Percentiles rank a stretch among this genome's conserved stretches.
phyloP scores from a whole-genome alignment of 352 stramenopile genomes.

The Bremia lactucae region DNA sequence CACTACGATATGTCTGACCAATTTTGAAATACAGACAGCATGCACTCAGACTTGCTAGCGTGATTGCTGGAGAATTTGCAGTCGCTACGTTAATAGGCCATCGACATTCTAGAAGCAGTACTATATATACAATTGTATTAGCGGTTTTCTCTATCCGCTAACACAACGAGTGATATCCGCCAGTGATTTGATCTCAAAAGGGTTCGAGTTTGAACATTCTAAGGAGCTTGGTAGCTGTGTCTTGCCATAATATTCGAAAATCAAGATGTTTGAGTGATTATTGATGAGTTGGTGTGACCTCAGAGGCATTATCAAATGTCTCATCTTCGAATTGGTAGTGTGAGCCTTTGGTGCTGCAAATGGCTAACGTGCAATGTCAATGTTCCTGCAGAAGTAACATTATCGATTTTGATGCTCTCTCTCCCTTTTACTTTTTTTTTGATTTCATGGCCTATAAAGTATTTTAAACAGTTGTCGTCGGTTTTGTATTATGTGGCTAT shows the following conservation, averaged over 20 bases:
- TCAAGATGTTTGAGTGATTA: constrained; percentile 65
- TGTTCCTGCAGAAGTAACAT: constrained; percentile 68
- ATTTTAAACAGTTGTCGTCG: too few species aligned
- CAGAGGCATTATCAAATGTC: constrained; percentile 61
- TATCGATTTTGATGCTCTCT: too few species aligned
- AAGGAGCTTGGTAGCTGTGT: constrained; percentile 83
- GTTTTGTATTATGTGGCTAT: constrained; percentile 75
- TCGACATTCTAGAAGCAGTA: neutral
- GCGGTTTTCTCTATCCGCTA: constrained; percentile 79
- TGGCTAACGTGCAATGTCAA: constrained; percentile 47
- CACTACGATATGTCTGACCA: constrained; percentile 78
- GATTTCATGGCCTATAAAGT: too few species aligned
- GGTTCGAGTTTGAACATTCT: constrained; percentile 84
- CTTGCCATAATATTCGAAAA: constrained; percentile 85
- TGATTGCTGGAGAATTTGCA: constrained; percentile 78
- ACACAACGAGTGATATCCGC: constrained; percentile 77
- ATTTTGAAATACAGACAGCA: constrained; percentile 61
- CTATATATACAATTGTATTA: constrained; percentile 62
- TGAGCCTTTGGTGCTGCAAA: constrained; percentile 68
- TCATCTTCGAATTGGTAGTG: constrained; percentile 54
- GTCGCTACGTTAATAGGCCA: constrained; percentile 1
- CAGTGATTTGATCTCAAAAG: constrained; percentile 53
- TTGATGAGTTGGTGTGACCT: constrained; percentile 66
- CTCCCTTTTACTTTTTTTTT: too few species aligned
- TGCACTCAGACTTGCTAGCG: constrained; percentile 82